Evolutionary conservation across 2,329 filamentous ascomycete species (phyloP).

Genomic region (Fusarium goolgardi): DNA sequence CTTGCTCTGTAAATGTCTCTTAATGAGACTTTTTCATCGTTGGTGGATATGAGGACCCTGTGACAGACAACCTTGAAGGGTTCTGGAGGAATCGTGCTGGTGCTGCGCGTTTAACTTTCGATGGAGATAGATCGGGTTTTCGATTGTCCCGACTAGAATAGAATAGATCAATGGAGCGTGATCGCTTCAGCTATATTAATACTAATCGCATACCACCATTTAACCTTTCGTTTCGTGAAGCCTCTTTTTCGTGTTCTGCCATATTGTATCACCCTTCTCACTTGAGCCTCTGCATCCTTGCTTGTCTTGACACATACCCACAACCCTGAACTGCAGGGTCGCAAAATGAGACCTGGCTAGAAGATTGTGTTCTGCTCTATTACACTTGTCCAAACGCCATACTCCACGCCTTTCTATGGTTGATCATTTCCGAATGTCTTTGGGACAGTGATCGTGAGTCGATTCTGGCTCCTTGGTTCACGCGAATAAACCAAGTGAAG

Average conservation of each 20-base stretch:
- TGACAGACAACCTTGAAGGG: slow-evolving; percentile 8
- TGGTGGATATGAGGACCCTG: slow-evolving; percentile 26
- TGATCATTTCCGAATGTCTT: neutral
- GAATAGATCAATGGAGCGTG: slow-evolving; percentile 40
- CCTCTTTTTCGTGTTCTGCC: neutral
- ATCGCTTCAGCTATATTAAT: slow-evolving; percentile 45
- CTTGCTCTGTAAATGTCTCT: slow-evolving; percentile 42
- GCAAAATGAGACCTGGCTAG: neutral
- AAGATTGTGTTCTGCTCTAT: slow-evolving; percentile 1
- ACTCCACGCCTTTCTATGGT: neutral
- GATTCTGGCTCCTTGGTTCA: neutral
- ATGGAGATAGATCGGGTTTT: slow-evolving; percentile 37
- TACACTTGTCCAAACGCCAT: neutral
- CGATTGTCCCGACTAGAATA: slow-evolving; percentile 33
- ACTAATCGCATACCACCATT: slow-evolving; percentile 43
- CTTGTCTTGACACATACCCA: slow-evolving; percentile 1
- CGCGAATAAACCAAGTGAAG: neutral
- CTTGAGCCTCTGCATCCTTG: slow-evolving; percentile 2
- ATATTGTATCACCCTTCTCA: neutral
- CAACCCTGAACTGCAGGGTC: neutral
- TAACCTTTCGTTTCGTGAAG: neutral
- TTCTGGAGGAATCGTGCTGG: slow-evolving; percentile 40
- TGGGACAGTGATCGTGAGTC: neutral
- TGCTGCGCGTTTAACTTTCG: slow-evolving; percentile 43
- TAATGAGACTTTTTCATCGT: slow-evolving; percentile 1